Percentiles rank a stretch among this genome's conserved stretches.
phyloP scores from a whole-genome alignment of 1,284 basidiomycete genomes.

The Apiotrichum gracile region DNA sequence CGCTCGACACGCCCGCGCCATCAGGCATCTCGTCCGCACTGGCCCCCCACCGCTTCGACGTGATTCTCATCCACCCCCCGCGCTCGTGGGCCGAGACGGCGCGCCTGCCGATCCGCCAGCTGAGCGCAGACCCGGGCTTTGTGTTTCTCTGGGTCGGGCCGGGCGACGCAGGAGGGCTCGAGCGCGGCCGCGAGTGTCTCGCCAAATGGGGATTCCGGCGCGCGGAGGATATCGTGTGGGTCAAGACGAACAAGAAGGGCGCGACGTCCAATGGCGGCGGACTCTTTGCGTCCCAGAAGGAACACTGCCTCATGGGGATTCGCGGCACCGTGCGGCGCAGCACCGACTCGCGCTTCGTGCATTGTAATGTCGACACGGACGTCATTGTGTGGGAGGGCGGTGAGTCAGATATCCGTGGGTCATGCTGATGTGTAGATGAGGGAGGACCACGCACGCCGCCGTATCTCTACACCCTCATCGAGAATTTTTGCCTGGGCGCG shows the following conservation, averaged over 20 bases:
- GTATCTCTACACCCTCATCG: slow-evolving; percentile 90
- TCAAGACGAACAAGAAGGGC: slow-evolving; percentile 70
- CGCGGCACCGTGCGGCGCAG: slow-evolving; percentile 90
- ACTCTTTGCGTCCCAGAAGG: slow-evolving; percentile 78
- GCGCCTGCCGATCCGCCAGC: slow-evolving; percentile 70
- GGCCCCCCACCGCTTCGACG: slow-evolving; percentile 64
- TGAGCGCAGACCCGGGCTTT: slow-evolving; percentile 87
- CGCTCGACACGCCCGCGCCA: slow-evolving; percentile 15
- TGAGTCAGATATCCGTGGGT: slow-evolving; percentile 16
- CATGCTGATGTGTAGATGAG: slow-evolving; percentile 49
- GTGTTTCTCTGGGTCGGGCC: slow-evolving; percentile 95
- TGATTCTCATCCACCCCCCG: slow-evolving; percentile 86
- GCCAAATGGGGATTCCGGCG: slow-evolving; percentile 91
- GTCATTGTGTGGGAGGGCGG: slow-evolving; percentile 77
- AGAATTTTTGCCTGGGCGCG: slow-evolving; percentile 94
- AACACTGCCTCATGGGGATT: slow-evolving; percentile 98
- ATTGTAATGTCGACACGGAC: slow-evolving; percentile 98
- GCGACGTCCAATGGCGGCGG: slow-evolving; percentile 12
- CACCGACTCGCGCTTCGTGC: slow-evolving; percentile 90
- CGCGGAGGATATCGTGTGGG: slow-evolving; percentile 96
- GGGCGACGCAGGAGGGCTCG: slow-evolving; percentile 82
- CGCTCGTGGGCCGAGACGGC: slow-evolving; percentile 79
- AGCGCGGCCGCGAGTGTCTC: slow-evolving; percentile 83
- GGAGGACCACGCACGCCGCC: slow-evolving; percentile 69
- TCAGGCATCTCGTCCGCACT: slow-evolving; percentile 7